phyloP scores from a whole-genome alignment of 345 rosid species.

The Salix suchowensis region DNA sequence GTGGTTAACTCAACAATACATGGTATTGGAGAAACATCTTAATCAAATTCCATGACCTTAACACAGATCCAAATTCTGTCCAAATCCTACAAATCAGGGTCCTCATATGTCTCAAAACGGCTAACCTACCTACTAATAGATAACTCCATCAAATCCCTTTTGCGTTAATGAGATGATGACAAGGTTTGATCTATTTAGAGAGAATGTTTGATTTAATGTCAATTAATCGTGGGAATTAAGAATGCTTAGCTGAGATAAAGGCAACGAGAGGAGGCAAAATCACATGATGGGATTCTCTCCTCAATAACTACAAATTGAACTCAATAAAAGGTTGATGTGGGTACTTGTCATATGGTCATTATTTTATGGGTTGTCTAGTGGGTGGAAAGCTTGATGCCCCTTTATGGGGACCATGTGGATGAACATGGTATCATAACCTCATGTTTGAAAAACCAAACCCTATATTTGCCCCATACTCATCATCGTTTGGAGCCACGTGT shows the following conservation, averaged over 20 bases:
- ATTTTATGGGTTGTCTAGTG: slow-evolving; percentile 33
- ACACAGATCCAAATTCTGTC: neutral
- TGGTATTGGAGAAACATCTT: neutral
- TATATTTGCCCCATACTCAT: slow-evolving; percentile 19
- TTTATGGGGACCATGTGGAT: slow-evolving; percentile 48
- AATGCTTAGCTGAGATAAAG: neutral
- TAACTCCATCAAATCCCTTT: neutral
- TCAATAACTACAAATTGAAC: neutral
- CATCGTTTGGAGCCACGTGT: slow-evolving; percentile 20
- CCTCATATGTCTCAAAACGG: slow-evolving; percentile 12
- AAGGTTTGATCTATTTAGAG: neutral
- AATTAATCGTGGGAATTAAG: slow-evolving; percentile 10
- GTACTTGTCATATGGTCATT: slow-evolving; percentile 16
- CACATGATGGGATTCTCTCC: slow-evolving; percentile 19
- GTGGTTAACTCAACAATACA: neutral
- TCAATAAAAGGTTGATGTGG: slow-evolving; percentile 7
- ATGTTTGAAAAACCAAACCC: slow-evolving; percentile 5
- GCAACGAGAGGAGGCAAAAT: neutral
- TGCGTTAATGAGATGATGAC: slow-evolving; percentile 1
- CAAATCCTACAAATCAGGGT: slow-evolving; percentile 8
- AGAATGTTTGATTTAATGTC: slow-evolving; percentile 8
- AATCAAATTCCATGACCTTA: neutral
- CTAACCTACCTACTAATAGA: slow-evolving; percentile 10
- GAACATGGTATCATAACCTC: slow-evolving; percentile 31
- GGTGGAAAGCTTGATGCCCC: slow-evolving; percentile 36